A percentile compares a stretch with the other conserved stretches of the same genome.
These are phyloP conservation scores for Coemansia sp. DNA, from an alignment of 192 early-diverging fungal genomes.

Conservation along the genomic window DNA sequence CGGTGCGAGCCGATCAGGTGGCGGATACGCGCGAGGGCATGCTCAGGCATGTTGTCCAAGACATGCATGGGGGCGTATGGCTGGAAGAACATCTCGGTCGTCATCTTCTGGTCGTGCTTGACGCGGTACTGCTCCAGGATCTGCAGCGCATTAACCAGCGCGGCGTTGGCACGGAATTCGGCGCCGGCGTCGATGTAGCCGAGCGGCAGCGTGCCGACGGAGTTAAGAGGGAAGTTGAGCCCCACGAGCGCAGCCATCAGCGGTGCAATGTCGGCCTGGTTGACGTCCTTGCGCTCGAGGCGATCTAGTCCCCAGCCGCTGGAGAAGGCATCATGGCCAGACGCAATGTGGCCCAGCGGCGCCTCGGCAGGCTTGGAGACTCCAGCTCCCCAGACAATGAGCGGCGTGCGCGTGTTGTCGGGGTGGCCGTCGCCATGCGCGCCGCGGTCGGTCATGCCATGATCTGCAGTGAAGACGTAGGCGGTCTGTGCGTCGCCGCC, in stretches of 20 bases:
- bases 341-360: slow-evolving; percentile 30
- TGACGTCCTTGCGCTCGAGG: slow-evolving; percentile 75
- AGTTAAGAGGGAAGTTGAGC: slow-evolving; percentile 86
- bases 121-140: slow-evolving; percentile 85
- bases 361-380: slow-evolving; percentile 57
- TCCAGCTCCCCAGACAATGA: slow-evolving; percentile 95
- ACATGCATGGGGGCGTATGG: slow-evolving; percentile 69
- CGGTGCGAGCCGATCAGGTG: slow-evolving; percentile 59
- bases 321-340: slow-evolving; percentile 79
- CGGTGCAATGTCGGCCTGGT: slow-evolving; percentile 95
- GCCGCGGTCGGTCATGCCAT: slow-evolving; percentile 94
- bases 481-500: slow-evolving; percentile 77
- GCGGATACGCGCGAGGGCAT: slow-evolving; percentile 60
- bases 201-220: slow-evolving; percentile 87
- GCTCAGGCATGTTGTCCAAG: slow-evolving; percentile 53
- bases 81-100: slow-evolving; percentile 76
- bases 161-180: slow-evolving; percentile 73
- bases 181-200: slow-evolving; percentile 69
- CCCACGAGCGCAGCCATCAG: slow-evolving; percentile 90
- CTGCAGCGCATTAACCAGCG: slow-evolving; percentile 78
- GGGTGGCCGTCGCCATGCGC: slow-evolving; percentile 95
- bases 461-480: slow-evolving; percentile 92
- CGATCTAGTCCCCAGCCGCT: slow-evolving; percentile 65
- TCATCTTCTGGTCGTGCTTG: slow-evolving; percentile 78
- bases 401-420: slow-evolving; percentile 90